These are phyloP conservation scores for Smallanthus sonchifolius DNA, from an alignment of 129 eudicot species.

Conservation along the genomic window DNA sequence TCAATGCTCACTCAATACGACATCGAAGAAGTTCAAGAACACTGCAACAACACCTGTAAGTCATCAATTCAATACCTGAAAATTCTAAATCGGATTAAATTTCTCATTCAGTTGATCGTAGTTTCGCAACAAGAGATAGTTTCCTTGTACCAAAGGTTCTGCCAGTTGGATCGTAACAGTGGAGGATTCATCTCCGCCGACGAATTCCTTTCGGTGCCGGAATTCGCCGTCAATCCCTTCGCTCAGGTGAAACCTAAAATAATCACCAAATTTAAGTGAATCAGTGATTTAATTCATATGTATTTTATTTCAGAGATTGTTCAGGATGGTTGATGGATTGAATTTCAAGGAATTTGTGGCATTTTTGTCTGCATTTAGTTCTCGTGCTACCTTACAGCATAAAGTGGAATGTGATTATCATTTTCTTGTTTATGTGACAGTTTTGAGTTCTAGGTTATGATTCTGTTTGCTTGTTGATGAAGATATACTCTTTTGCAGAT, in stretches of 20 bases:
- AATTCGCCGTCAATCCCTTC: constrained; percentile 93
- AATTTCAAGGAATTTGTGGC: constrained; percentile 90
- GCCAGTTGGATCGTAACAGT: constrained; percentile 85
- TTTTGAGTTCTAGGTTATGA: constrained; percentile 5
- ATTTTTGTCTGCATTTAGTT: constrained; percentile 89
- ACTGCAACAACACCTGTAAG: constrained; percentile 64
- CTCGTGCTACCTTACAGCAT: constrained; percentile 81
- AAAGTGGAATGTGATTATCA: constrained; percentile 73
- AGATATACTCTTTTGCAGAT: constrained; percentile 32
- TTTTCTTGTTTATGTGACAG: background rate
- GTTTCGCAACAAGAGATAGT: constrained; percentile 95
- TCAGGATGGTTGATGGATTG: constrained; percentile 86
- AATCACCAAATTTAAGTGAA: background rate
- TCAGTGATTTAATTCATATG: background rate
- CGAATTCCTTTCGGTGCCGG: constrained; percentile 87
- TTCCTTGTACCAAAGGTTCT: constrained; percentile 80
- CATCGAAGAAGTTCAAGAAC: constrained; percentile 82
- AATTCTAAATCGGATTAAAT: background rate
- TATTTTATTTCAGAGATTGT: constrained; percentile 52
- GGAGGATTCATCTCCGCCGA: constrained; percentile 87
- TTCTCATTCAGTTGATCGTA: constrained; percentile 9
- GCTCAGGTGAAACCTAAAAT: constrained; percentile 48
- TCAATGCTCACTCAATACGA: constrained; percentile 84
- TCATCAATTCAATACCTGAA: background rate
- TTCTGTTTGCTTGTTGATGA: background rate